Conservation (phyloP, 306 rosid genomes). For the Sechiopsis laciniata region DNA sequence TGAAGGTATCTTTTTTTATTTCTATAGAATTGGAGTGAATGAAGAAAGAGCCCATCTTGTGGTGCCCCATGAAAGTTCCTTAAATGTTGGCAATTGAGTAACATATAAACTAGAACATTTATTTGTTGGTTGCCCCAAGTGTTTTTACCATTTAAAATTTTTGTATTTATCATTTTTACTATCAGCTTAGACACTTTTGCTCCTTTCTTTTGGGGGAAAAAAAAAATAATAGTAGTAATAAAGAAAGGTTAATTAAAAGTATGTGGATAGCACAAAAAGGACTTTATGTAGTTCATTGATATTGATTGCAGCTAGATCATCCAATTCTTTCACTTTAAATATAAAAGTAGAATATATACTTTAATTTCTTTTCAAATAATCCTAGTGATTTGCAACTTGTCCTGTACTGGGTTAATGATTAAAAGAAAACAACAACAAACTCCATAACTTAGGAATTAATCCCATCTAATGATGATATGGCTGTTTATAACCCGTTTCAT, state of each 20-base stretch:
- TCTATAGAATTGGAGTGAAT: not conserved
- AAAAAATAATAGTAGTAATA: not conserved
- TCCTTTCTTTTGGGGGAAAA: not conserved
- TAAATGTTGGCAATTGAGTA: slow-evolving; percentile 13
- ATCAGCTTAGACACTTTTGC: not conserved
- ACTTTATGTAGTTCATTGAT: slow-evolving; percentile 16
- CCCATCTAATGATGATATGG: no score
- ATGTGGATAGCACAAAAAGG: slow-evolving; percentile 13
- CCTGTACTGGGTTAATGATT: no score
- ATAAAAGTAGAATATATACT: not conserved
- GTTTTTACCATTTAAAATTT: slow-evolving; percentile 1
- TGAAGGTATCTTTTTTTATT: not conserved
- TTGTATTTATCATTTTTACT: slow-evolving; percentile 17
- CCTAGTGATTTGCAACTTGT: not conserved
- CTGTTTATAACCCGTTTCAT: no score
- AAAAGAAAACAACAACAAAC: no score
- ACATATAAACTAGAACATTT: slow-evolving; percentile 21
- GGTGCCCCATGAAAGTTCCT: slow-evolving; percentile 16
- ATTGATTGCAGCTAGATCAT: slow-evolving; percentile 17
- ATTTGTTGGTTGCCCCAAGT: not conserved
- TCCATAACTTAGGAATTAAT: no score
- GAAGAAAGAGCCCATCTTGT: slow-evolving; percentile 15
- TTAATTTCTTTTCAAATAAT: not conserved
- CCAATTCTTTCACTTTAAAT: slow-evolving; percentile 1
- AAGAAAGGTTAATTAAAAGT: not conserved